phyloP scores from a whole-genome alignment of 176 grass and related monocot genomes.

The Panicum miliaceum region DNA sequence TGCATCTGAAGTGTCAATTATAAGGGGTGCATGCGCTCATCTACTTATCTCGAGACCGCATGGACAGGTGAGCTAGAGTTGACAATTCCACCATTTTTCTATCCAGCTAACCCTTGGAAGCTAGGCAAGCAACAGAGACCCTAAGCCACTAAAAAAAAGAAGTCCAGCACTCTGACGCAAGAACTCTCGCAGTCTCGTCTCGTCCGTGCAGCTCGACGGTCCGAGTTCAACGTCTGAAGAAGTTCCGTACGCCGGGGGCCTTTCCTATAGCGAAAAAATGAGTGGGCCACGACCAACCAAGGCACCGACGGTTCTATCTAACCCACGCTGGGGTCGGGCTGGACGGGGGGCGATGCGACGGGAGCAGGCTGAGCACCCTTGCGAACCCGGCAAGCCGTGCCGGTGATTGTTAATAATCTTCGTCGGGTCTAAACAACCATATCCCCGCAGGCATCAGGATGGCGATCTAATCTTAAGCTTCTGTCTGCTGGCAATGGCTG shows the following conservation, averaged over 20 bases:
- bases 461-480: constrained; percentile 30
- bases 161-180: not conserved
- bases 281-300: not conserved
- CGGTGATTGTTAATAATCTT: constrained; percentile 42
- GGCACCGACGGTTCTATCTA: constrained; percentile 44
- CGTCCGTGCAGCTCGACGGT: not conserved
- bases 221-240: not conserved
- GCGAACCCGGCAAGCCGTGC: constrained; percentile 15
- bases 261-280: not conserved
- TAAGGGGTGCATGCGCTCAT: not conserved
- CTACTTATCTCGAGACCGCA: not conserved
- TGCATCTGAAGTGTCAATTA: constrained; percentile 27
- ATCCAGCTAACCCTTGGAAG: not conserved
- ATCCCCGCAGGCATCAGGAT: constrained; percentile 8
- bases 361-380: not conserved
- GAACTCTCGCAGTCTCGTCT: not conserved
- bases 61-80: constrained; percentile 46
- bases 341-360: not conserved
- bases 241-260: constrained; percentile 24
- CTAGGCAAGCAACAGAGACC: constrained; percentile 15
- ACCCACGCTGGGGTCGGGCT: not conserved
- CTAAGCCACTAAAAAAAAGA: not conserved
- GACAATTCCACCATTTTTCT: constrained; percentile 27
- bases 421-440: constrained; percentile 38
- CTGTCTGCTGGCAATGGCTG: not conserved